A percentile compares a stretch with the other conserved stretches of the same genome.
These are phyloP conservation scores for Nakataea oryzae DNA, from an alignment of 2,329 filamentous ascomycete genomes.

Conservation along the genomic window DNA sequence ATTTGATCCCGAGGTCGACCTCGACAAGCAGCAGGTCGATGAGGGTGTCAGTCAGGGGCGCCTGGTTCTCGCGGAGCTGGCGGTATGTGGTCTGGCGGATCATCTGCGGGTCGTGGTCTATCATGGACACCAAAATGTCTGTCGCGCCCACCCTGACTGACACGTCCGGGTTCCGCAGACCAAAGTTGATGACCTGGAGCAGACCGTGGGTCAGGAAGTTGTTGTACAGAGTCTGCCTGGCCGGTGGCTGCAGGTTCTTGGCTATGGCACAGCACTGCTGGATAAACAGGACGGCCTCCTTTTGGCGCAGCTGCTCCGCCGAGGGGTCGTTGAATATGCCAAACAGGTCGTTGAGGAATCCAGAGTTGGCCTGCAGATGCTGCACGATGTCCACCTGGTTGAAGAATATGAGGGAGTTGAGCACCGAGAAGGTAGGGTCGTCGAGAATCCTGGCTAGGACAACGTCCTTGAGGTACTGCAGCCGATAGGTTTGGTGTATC, in stretches of 20 bases:
- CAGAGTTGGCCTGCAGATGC: constrained; percentile 73
- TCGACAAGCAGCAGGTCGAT: constrained; percentile 88
- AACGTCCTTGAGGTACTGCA: constrained; percentile 98
- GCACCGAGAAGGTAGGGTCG: constrained; percentile 92
- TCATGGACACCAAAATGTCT: constrained; percentile 85
- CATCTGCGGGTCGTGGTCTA: constrained; percentile 92
- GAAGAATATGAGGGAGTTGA: constrained; percentile 98
- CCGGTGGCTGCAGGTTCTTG: constrained; percentile 83
- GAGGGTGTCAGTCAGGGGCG: constrained; percentile 79
- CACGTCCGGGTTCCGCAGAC: constrained; percentile 75
- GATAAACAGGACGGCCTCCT: constrained; percentile 91
- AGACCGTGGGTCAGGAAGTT: constrained; percentile 86
- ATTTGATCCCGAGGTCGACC: constrained; percentile 87
- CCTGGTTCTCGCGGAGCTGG: constrained; percentile 77
- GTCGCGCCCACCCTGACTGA: constrained; percentile 83
- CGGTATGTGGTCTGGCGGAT: constrained; percentile 89
- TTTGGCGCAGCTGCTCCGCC: constrained; percentile 62
- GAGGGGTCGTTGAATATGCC: constrained; percentile 65
- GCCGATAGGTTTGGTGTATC: constrained; percentile 90
- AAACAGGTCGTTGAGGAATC: constrained; percentile 79
- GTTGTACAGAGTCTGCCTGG: constrained; percentile 71
- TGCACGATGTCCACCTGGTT: constrained; percentile 97
- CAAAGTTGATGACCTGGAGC: constrained; percentile 83
- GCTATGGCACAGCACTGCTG: constrained; percentile 92
- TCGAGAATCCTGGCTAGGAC: constrained; percentile 92